Base-by-base conservation (phyloP, 1,139 yeast genomes). In the Taphrina pruni region DNA sequence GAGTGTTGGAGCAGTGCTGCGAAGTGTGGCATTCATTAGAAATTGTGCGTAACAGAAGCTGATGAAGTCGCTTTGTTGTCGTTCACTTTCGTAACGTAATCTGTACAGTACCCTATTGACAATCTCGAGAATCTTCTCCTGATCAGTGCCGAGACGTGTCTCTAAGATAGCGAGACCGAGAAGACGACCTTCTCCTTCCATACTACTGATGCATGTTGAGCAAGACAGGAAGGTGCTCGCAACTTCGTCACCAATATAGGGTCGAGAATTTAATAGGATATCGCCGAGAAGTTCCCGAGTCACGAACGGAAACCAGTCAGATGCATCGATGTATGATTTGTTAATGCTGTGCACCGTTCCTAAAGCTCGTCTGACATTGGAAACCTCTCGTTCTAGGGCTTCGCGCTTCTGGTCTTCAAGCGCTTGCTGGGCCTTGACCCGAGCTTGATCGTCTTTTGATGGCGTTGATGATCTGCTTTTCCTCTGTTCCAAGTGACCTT, bases 31-130 rank as follows among this genome's bases (percentile, higher is more conserved):
- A 32, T 86, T 84, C 65, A 92, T 78, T 72, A 93, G 79, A 1
- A 98, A 97, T 54, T 90, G 81, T 41, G 89, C 78, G 77, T 90
- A 94, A 50, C 88, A 85, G 74, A 93, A 81, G 1, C 94, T 84
- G 60, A 86, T 79, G 0, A 87, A 77, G 74, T 90, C 94, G 70
- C 93, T 83, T 1, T 91, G 88, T 32, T 84, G 82, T 75, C 88
- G 91, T 74, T 88, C 95, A 21, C 91, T 83, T 45, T 89, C 81
- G 74, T 90, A 85, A 74, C 91, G 90, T 73, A 91, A 80, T 77
- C 90, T 84, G 81, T 89, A 93, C 60, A 94, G 81, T 14, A 90
- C 83, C 71, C 91, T 84, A 2, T 90, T 85, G 20, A 88, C 78
- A 65, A 88, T 78, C 20, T 87, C 75, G 14, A 87, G 84, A 72